Conservation (phyloP, 495 filamentous ascomycete genomes). For the Bacidia rubella region DNA sequence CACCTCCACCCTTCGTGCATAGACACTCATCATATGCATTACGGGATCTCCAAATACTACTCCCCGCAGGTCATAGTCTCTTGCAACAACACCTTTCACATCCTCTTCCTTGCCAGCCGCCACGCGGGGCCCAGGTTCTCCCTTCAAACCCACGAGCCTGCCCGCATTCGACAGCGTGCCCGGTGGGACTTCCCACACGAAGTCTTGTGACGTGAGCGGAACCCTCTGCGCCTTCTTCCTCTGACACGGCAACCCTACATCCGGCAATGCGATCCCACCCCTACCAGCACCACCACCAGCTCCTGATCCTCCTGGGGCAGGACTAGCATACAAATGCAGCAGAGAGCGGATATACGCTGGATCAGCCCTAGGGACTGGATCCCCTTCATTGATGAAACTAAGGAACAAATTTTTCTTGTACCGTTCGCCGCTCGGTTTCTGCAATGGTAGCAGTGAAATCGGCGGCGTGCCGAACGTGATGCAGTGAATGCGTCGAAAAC, state of each 20-base stretch:
- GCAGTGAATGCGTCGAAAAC: conserved; percentile 67
- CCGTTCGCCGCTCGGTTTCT: conserved; percentile 34
- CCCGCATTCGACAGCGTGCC: conserved; percentile 53
- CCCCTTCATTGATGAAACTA: conserved; percentile 72
- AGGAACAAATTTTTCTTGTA: conserved; percentile 55
- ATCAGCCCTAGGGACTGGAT: conserved; percentile 65
- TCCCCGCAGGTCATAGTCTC: conserved; percentile 48
- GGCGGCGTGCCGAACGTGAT: conserved; percentile 73
- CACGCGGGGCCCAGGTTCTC: neutral
- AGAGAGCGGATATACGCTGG: conserved; percentile 58
- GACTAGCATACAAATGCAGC: conserved; percentile 51
- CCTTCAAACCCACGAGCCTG: conserved; percentile 47
- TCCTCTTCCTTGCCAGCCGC: conserved; percentile 31
- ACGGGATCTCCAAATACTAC: conserved; percentile 69
- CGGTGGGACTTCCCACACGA: conserved; percentile 49
- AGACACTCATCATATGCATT: conserved; percentile 66
- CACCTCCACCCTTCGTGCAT: conserved; percentile 51
- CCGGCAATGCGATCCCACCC: conserved; percentile 5
- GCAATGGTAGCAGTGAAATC: conserved; percentile 52
- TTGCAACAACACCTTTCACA: conserved; percentile 46
- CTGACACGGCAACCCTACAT: conserved; percentile 5
- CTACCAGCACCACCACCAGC: no score
- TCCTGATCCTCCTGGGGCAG: conserved; percentile 42
- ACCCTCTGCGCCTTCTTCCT: conserved; percentile 1
- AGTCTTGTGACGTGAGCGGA: conserved; percentile 7